Evolutionary conservation across 163 green algal species (phyloP).

Genomic region (Coccomyxa subellipsoidea): DNA sequence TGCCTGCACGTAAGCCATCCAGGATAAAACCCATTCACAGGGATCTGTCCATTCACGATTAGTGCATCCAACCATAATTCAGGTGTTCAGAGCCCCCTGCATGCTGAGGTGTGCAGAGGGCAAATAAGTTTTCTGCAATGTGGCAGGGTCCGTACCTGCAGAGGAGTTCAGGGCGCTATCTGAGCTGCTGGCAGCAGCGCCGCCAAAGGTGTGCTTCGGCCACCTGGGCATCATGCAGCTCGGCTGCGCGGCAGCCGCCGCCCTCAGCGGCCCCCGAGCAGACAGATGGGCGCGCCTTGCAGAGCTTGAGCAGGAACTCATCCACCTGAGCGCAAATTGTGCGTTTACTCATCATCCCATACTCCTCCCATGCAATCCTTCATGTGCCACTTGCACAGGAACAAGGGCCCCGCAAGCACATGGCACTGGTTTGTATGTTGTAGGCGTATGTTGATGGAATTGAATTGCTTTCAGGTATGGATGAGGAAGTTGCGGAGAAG

Average conservation of each 20-base stretch:
- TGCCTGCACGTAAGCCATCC: neutral
- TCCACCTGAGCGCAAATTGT: slow-evolving; percentile 25
- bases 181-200: slow-evolving; percentile 25
- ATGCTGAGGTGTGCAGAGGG: no score
- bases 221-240: slow-evolving; percentile 47
- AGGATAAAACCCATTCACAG: slow-evolving; percentile 14
- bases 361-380: no score
- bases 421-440: no score
- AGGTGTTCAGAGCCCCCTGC: no score
- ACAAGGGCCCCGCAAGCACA: no score
- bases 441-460: no score
- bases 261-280: slow-evolving; percentile 22
- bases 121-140: no score
- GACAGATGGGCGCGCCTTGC: slow-evolving; percentile 36
- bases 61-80: no score
- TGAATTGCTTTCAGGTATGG: neutral
- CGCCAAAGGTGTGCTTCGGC: slow-evolving; percentile 27
- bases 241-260: slow-evolving; percentile 42
- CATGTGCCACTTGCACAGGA: no score
- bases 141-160: slow-evolving; percentile 29
- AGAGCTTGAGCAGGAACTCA: slow-evolving; percentile 39
- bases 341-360: neutral
- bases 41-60: no score
- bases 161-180: slow-evolving; percentile 48
- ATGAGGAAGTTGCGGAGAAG: neutral